A percentile compares a stretch with the other conserved stretches of the same genome.
Evolutionary conservation across 345 rosid genomes (phyloP).

Genomic region (Physaria fendleri): DNA sequence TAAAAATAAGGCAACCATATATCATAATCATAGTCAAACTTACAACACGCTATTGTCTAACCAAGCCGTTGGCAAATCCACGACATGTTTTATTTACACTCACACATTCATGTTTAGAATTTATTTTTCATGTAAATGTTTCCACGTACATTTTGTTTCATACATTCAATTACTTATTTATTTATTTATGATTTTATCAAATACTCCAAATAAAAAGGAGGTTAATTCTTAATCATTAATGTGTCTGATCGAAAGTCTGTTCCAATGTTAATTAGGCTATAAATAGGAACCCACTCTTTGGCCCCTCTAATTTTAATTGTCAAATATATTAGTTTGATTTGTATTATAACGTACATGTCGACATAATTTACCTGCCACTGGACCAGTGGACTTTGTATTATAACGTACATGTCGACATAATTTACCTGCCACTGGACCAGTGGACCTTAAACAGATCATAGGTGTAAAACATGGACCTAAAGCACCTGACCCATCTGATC

Average conservation of each 20-base stretch:
- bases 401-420: no score
- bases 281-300: not conserved
- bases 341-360: no score
- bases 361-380: no score
- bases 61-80: slow-evolving; percentile 20
- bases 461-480: no score
- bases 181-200: not conserved
- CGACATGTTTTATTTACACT: slow-evolving; percentile 2
- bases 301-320: not conserved
- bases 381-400: no score
- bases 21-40: slow-evolving; percentile 15
- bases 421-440: no score
- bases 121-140: not conserved
- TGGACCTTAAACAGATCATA: no score
- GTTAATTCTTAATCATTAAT: slow-evolving; percentile 1
- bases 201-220: not conserved
- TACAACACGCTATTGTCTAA: slow-evolving; percentile 21
- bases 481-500: no score
- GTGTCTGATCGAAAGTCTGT: not conserved
- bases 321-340: no score
- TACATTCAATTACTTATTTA: not conserved
- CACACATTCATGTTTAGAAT: not conserved
- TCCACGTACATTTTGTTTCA: not conserved
- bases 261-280: not conserved
- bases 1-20: slow-evolving; percentile 10